These are phyloP conservation scores for Camelina laxa DNA, from an alignment of 345 rosid genomes.

Conservation along the genomic window DNA sequence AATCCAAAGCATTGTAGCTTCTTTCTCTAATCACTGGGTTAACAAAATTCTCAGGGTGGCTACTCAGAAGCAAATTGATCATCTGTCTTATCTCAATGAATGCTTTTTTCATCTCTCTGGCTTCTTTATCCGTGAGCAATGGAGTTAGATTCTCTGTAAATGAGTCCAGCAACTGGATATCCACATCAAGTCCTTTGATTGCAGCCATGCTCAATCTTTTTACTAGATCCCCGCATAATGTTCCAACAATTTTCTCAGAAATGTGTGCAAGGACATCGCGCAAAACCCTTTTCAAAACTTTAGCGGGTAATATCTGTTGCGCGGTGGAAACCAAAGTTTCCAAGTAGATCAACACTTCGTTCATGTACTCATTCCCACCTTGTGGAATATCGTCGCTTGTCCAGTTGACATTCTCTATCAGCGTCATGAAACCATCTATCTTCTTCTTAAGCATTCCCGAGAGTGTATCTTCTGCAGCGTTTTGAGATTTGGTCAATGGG, in stretches of 20 bases:
- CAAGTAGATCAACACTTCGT: conserved; percentile 88
- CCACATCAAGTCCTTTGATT: conserved; percentile 80
- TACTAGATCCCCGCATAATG: conserved; percentile 70
- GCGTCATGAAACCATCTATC: conserved; percentile 87
- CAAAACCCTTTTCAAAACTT: conserved; percentile 79
- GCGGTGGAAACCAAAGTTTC: conserved; percentile 95
- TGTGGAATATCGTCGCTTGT: conserved; percentile 78
- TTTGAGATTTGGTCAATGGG: conserved; percentile 82
- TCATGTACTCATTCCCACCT: conserved; percentile 92
- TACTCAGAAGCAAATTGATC: conserved; percentile 83
- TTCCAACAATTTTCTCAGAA: conserved; percentile 78
- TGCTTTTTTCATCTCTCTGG: conserved; percentile 78
- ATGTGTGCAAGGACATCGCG: conserved; percentile 86
- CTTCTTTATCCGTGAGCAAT: conserved; percentile 73
- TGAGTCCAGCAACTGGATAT: conserved; percentile 80
- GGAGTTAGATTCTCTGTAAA: conserved; percentile 80
- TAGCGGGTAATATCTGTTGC: conserved; percentile 86
- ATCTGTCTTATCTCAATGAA: conserved; percentile 82
- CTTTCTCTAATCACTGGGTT: conserved; percentile 89
- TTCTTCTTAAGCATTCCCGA: conserved; percentile 89
- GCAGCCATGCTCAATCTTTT: conserved; percentile 84
- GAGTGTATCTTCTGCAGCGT: conserved; percentile 86
- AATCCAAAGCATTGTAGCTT: conserved; percentile 79
- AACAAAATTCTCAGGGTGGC: conserved; percentile 85
- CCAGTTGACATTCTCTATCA: conserved; percentile 97